A percentile compares a stretch with the other conserved stretches of the same genome.
Evolutionary conservation across 768 basidiomycete genomes (phyloP).

Genomic region (Serendipita indica): DNA sequence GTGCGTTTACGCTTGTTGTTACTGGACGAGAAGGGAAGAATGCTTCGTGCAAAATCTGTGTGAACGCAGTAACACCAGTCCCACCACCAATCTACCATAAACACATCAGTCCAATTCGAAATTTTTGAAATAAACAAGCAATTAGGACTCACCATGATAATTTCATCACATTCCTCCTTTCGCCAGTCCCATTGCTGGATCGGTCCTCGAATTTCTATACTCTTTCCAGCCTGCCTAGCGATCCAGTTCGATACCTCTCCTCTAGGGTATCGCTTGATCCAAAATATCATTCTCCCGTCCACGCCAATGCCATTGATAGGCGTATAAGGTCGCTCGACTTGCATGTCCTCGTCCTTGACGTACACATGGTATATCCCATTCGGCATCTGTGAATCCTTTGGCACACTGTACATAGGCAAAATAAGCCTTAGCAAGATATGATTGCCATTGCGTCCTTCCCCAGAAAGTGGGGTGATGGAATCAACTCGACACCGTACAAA

Average conservation of each 20-base stretch:
- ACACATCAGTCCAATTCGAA: neutral
- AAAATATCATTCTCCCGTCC: slow-evolving; percentile 53
- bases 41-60: slow-evolving; percentile 49
- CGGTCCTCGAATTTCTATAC: slow-evolving; percentile 64
- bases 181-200: slow-evolving; percentile 47
- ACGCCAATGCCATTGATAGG: slow-evolving; percentile 50
- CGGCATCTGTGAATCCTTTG: neutral
- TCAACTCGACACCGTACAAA: neutral
- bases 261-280: slow-evolving; percentile 64
- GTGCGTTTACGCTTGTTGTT: slow-evolving; percentile 13
- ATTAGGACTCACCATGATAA: slow-evolving; percentile 44
- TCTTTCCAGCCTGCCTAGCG: slow-evolving; percentile 48
- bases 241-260: slow-evolving; percentile 80
- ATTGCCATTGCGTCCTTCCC: neutral
- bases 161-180: slow-evolving; percentile 54
- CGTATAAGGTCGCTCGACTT: slow-evolving; percentile 76
- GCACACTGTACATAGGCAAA: neutral
- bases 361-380: slow-evolving; percentile 57
- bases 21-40: slow-evolving; percentile 25
- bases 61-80: slow-evolving; percentile 77
- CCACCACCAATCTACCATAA: slow-evolving; percentile 64
- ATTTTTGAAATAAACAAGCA: neutral
- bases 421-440: neutral
- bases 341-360: slow-evolving; percentile 77
- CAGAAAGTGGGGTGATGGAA: neutral